These are phyloP conservation scores for Wickerhamiella occidentalis DNA, from an alignment of 805 yeast genomes.

Conservation along the genomic window DNA sequence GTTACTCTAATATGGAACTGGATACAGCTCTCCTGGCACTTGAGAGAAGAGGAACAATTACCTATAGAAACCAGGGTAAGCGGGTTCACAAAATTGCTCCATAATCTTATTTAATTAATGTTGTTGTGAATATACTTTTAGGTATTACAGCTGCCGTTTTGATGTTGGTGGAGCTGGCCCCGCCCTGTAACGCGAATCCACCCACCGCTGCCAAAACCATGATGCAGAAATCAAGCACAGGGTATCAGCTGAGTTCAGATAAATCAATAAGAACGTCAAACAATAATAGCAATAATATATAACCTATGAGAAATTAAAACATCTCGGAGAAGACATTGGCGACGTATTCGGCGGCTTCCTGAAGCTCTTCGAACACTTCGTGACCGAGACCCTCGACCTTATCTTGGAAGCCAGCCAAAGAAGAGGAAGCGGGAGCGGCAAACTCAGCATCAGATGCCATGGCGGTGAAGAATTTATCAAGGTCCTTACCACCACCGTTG, in stretches of 20 bases:
- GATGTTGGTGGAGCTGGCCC: too few species aligned
- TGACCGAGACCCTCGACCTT: slow-evolving; percentile 7
- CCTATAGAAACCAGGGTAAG: slow-evolving; percentile 76
- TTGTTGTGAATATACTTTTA: not conserved
- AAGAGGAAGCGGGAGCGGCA: not conserved
- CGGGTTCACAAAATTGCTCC: slow-evolving; percentile 68
- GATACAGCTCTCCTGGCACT: slow-evolving; percentile 46
- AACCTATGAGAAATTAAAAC: slow-evolving; percentile 1
- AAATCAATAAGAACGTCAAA: not conserved
- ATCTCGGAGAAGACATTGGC: slow-evolving; percentile 6
- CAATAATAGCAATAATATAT: not conserved
- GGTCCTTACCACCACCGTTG: slow-evolving; percentile 49
- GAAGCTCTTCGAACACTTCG: slow-evolving; percentile 6
- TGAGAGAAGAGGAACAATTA: slow-evolving; percentile 79
- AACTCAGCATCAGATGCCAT: slow-evolving; percentile 9
- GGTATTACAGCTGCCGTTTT: too few species aligned
- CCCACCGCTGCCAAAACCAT: too few species aligned
- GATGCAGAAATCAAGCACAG: too few species aligned
- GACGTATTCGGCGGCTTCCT: slow-evolving; percentile 7
- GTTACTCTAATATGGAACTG: slow-evolving; percentile 53
- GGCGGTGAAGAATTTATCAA: slow-evolving; percentile 38
- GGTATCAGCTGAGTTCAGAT: too few species aligned
- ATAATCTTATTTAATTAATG: slow-evolving; percentile 19
- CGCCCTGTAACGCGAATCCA: too few species aligned
- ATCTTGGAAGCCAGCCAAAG: not conserved